Evolutionary conservation across 2,329 filamentous ascomycete genomes (phyloP).

Genomic region (Hymenoscyphus linearis): DNA sequence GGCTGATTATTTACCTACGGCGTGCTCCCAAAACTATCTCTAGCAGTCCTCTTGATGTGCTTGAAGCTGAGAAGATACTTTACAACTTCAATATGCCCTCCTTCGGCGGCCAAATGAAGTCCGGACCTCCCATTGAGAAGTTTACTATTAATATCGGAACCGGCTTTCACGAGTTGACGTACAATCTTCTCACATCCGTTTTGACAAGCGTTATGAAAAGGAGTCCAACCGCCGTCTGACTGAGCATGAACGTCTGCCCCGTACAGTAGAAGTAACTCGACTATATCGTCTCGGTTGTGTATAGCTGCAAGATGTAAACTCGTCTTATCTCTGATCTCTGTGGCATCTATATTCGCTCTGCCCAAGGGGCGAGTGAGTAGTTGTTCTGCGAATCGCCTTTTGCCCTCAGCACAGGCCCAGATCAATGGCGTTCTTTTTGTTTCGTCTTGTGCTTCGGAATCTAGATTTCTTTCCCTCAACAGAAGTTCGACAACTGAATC

Average conservation of each 20-base stretch:
- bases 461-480: conserved; percentile 16
- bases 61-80: conserved; percentile 16
- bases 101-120: conserved; percentile 24
- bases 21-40: conserved; percentile 26
- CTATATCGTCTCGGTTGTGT: conserved; percentile 23
- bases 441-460: conserved; percentile 21
- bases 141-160: conserved; percentile 24
- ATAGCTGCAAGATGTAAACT: conserved; percentile 20
- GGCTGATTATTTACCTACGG: conserved; percentile 3
- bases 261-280: conserved; percentile 20
- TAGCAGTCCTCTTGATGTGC: conserved; percentile 19
- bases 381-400: conserved; percentile 19
- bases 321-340: conserved; percentile 24
- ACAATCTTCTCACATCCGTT: conserved; percentile 22
- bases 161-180: conserved; percentile 17
- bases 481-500: conserved; percentile 23
- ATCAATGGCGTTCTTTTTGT: conserved; percentile 21
- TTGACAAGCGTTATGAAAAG: conserved; percentile 25
- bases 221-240: conserved; percentile 23
- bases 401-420: conserved; percentile 27
- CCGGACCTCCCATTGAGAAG: conserved; percentile 24
- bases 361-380: conserved; percentile 18
- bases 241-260: conserved; percentile 16
- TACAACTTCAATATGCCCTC: conserved; percentile 21
- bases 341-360: conserved; percentile 19